Evolutionary conservation across 352 stramenopile genomes (phyloP), one percentile per base, ranked within the genome.

Genomic region (Phytophthora pseudosyringae): DNA sequence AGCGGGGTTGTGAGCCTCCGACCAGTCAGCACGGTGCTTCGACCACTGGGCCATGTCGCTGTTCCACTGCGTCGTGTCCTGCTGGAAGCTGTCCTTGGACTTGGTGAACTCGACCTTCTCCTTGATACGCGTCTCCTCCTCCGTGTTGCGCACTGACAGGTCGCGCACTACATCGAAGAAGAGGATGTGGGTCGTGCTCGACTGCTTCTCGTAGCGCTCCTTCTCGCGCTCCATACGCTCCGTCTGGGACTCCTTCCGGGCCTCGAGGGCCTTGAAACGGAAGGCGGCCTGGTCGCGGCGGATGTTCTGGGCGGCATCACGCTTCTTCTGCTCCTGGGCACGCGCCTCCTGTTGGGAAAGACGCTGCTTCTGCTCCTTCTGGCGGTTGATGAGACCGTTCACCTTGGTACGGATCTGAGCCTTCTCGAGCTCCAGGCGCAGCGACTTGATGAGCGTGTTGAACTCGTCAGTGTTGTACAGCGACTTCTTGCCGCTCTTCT

Each of bases 101-200:
- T 94, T 94, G 52, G 83, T 92, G 62, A 95, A 95, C 72, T 95
- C 87, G 16, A 95, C 83, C 74, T 95, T 95, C 62, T 95, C 87
- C 68, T 91, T 91, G 43, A 86, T 73, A 15, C 84, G 87, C 5
- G 78, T 89, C 65, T 95, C 85, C 62, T 95, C 87, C 56, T 95
- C 87, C 0, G 76, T 89, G 56, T 84, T 81, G 41, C 87, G 85
- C 31, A 87, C 76, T 0, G 77, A 80, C 47, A 91, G 78, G 36
- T 95, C 87, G 3, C 73, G 80, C 38, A 92, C 79, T 0, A 86
- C 91, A 67, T 95, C 87, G 50, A 93, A 92, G 70, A 91, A 95
- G 41, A 95, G 70, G 43, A 95, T 91, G 76, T 93, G 80, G 1
- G 81, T 90, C 41, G 80, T 88, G 61, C 59, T 76, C 5, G 74